Evolutionary conservation across 2,329 filamentous ascomycete species (phyloP).

Genomic region (Exophiala lecanii-corni): DNA sequence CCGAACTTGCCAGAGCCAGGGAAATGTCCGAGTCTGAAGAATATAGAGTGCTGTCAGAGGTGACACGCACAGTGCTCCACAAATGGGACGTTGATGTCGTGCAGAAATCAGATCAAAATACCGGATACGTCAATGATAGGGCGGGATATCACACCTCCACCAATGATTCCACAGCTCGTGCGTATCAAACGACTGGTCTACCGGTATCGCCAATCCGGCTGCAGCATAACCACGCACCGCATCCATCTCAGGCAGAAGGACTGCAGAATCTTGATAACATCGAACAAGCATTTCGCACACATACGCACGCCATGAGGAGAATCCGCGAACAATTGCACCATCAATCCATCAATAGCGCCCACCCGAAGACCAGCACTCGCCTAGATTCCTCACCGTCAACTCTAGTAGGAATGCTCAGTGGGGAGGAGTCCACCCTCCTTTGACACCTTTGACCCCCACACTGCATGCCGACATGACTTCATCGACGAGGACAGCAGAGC

Average conservation of each 20-base stretch:
- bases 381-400: slow-evolving; percentile 13
- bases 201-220: slow-evolving; percentile 3
- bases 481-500: slow-evolving; percentile 7
- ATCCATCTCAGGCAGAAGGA: background rate
- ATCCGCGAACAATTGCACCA: slow-evolving; percentile 21
- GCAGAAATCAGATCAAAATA: slow-evolving; percentile 2
- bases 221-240: background rate
- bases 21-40: slow-evolving; percentile 17
- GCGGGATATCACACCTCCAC: background rate
- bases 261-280: slow-evolving; percentile 17
- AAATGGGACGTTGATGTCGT: slow-evolving; percentile 19
- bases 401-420: background rate
- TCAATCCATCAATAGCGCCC: slow-evolving; percentile 17
- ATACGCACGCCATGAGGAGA: slow-evolving; percentile 22
- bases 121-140: background rate
- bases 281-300: slow-evolving; percentile 19
- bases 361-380: slow-evolving; percentile 10
- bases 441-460: slow-evolving; percentile 9
- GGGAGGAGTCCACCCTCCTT: slow-evolving; percentile 1
- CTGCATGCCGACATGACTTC: slow-evolving; percentile 6
- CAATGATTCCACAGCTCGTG: background rate
- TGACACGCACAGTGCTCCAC: slow-evolving; percentile 19
- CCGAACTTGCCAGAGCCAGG: slow-evolving; percentile 20
- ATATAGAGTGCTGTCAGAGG: slow-evolving; percentile 18
- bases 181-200: too few relatives aligned